Conservation (phyloP, 768 basidiomycete genomes). For the Mrakia gelida region DNA sequence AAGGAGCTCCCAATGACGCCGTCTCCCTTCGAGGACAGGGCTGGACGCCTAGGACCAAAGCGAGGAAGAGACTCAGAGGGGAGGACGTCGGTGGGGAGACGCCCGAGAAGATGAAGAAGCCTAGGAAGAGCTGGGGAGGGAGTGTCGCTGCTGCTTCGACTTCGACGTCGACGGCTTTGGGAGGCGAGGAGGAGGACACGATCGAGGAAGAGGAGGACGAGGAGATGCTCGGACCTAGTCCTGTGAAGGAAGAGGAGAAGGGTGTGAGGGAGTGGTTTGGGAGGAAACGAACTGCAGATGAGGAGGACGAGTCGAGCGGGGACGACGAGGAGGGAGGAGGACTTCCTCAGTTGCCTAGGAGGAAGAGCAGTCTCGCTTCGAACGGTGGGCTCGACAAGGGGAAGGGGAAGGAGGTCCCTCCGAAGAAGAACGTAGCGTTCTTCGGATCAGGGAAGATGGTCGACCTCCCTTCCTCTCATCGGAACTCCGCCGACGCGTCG, state of each 20-base stretch:
- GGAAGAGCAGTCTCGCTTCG: background rate
- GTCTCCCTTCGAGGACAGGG: slow-evolving; percentile 4
- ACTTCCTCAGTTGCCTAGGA: background rate
- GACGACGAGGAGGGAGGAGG: background rate
- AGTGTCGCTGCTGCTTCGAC: background rate
- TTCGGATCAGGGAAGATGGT: background rate
- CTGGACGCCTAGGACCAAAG: slow-evolving; percentile 30
- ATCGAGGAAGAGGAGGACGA: slow-evolving; percentile 19
- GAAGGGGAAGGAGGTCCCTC: background rate
- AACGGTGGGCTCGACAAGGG: too few species aligned
- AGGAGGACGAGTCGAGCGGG: slow-evolving; percentile 6
- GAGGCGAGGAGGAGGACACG: background rate
- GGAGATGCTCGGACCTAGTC: slow-evolving; percentile 17
- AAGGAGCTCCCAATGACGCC: slow-evolving; percentile 12
- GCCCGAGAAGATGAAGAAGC: slow-evolving; percentile 17
- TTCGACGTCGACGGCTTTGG: background rate
- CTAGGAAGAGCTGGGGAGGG: background rate
- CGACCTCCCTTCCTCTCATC: background rate
- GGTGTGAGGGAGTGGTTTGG: background rate
- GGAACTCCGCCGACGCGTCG: background rate
- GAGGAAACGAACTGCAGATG: background rate
- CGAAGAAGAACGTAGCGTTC: background rate
- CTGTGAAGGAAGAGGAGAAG: slow-evolving; percentile 17
- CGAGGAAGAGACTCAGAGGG: slow-evolving; percentile 24
- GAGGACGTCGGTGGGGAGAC: slow-evolving; percentile 18